phyloP scores from a whole-genome alignment of 1,284 basidiomycete species.

The Pholiota adiposa region DNA sequence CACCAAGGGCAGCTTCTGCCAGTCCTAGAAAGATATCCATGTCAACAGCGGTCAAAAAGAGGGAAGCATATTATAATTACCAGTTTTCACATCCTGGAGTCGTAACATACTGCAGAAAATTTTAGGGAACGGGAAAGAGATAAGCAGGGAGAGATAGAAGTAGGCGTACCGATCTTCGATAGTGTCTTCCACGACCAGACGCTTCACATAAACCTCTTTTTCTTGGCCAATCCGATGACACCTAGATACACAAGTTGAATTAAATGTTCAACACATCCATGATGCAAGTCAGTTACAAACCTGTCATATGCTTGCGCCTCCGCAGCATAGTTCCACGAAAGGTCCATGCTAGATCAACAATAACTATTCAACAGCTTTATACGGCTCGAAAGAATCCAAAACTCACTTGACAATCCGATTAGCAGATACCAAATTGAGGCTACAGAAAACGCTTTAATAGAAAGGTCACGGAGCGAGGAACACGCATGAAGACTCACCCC shows the following conservation, averaged over 20 bases:
- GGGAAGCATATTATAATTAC: slow-evolving; percentile 30
- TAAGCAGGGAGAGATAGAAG: neutral
- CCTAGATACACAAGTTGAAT: slow-evolving; percentile 19
- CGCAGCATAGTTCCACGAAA: slow-evolving; percentile 73
- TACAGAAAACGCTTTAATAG: slow-evolving; percentile 18
- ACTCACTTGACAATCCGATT: slow-evolving; percentile 70
- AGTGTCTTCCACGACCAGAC: slow-evolving; percentile 65
- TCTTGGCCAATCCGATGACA: slow-evolving; percentile 73
- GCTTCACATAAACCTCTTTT: slow-evolving; percentile 71
- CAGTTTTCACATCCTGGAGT: slow-evolving; percentile 67
- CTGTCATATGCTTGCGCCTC: slow-evolving; percentile 73
- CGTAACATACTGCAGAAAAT: slow-evolving; percentile 55
- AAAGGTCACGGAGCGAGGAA: neutral
- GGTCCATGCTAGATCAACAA: slow-evolving; percentile 55
- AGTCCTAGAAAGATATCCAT: slow-evolving; percentile 40
- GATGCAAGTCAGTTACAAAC: slow-evolving; percentile 25
- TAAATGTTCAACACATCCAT: neutral
- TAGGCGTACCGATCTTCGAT: slow-evolving; percentile 68
- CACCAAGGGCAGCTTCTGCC: slow-evolving; percentile 68
- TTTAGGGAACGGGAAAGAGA: neutral
- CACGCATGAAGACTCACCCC: slow-evolving; percentile 40
- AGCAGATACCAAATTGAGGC: slow-evolving; percentile 63
- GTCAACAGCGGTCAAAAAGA: neutral
- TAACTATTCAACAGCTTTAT: neutral
- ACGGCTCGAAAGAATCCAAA: neutral